These are phyloP conservation scores for Cymbopogon citratus DNA, from an alignment of 176 grass and related monocot genomes.

Conservation along the genomic window DNA sequence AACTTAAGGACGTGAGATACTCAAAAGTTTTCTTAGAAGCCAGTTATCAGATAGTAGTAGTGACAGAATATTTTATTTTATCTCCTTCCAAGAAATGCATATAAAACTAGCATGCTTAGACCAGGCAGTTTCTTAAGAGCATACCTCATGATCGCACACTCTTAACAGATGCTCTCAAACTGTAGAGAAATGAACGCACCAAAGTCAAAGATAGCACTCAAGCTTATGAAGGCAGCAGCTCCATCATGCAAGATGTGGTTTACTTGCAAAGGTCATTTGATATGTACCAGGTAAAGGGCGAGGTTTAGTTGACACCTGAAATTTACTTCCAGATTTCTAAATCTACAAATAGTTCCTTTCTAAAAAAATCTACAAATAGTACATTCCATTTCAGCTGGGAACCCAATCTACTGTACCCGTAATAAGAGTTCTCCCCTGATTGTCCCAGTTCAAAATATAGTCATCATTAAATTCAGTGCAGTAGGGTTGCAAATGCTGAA, in stretches of 20 bases:
- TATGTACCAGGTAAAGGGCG: conserved; percentile 51
- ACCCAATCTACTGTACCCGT: neutral
- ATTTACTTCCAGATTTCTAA: conserved; percentile 3
- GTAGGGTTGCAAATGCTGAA: neutral
- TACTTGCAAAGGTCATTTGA: conserved; percentile 63
- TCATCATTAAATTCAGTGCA: neutral
- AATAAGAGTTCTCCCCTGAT: neutral
- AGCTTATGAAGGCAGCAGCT: conserved; percentile 41
- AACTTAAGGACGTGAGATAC: neutral
- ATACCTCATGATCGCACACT: neutral
- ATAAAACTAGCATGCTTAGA: neutral
- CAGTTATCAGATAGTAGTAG: neutral
- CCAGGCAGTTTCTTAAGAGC: neutral
- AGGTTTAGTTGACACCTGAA: neutral
- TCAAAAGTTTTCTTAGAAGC: neutral
- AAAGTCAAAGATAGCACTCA: conserved; percentile 58
- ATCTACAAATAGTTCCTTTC: too few species aligned
- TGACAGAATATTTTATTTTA: neutral
- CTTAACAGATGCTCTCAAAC: conserved; percentile 20
- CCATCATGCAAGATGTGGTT: conserved; percentile 74
- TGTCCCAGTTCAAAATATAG: neutral
- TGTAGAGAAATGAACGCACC: conserved; percentile 59
- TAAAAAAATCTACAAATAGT: too few species aligned
- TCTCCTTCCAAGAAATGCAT: neutral
- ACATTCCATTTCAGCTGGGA: neutral